Conservation (phyloP, 345 rosid species). For the Pistacia vera region DNA sequence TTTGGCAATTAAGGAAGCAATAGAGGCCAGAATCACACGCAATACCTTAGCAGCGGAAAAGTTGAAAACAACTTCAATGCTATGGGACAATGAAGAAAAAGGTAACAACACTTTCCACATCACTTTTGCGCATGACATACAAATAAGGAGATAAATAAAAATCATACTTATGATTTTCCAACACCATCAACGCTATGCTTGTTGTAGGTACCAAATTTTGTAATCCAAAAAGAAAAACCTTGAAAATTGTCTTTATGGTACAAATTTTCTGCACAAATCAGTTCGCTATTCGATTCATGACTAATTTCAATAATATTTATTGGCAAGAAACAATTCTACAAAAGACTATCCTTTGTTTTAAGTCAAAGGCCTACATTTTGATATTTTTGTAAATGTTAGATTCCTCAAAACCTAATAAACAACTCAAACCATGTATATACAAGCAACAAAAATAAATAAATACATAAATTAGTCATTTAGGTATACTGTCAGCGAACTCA, state of each 20-base stretch:
- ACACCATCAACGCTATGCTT: conserved; percentile 2
- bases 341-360: not conserved
- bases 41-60: not conserved
- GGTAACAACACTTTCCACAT: not conserved
- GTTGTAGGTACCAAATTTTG: not conserved
- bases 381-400: not conserved
- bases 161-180: not conserved
- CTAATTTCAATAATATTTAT: not conserved
- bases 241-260: not conserved
- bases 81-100: not conserved
- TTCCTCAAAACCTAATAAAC: not conserved
- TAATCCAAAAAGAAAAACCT: not conserved
- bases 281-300: not conserved
- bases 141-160: not conserved
- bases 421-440: too few species aligned
- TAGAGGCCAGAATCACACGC: not conserved
- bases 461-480: not conserved
- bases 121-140: too few species aligned
- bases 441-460: not conserved
- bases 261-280: not conserved
- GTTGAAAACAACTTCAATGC: not conserved
- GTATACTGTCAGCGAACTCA: not conserved
- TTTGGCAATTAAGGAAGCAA: not conserved
- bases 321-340: not conserved
- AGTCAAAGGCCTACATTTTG: not conserved